These are phyloP conservation scores for Begonia peltatifolia DNA, from an alignment of 306 rosid genomes.

Conservation along the genomic window DNA sequence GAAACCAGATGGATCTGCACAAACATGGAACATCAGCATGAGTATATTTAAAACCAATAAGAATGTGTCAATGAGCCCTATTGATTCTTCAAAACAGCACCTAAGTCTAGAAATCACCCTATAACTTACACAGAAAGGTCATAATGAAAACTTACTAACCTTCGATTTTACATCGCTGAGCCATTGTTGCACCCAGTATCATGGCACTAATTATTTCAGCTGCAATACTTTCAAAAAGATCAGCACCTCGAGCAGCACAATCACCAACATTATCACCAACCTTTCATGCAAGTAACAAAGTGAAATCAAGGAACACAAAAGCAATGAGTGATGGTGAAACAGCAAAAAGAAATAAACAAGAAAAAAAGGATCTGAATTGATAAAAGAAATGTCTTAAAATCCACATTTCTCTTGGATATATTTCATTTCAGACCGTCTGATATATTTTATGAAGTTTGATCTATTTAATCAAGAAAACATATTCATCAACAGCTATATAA, in stretches of 20 bases:
- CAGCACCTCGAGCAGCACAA: slow-evolving; percentile 99
- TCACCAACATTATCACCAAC: slow-evolving; percentile 99
- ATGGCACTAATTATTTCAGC: slow-evolving; percentile 99
- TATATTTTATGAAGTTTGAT: too few relatives aligned
- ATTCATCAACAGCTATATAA: too few relatives aligned
- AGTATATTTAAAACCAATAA: slow-evolving; percentile 10
- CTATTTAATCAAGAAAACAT: too few relatives aligned
- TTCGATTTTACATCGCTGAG: slow-evolving; percentile 82
- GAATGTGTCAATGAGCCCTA: not conserved
- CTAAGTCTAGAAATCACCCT: not conserved
- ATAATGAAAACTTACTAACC: slow-evolving; percentile 20
- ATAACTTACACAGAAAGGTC: not conserved
- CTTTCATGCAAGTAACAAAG: slow-evolving; percentile 18
- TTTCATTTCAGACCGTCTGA: too few relatives aligned
- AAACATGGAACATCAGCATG: slow-evolving; percentile 15
- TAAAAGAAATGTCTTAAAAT: too few relatives aligned
- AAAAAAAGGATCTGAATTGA: too few relatives aligned
- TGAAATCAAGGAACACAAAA: not conserved
- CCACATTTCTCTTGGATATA: too few relatives aligned
- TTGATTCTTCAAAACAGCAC: slow-evolving; percentile 6
- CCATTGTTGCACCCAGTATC: slow-evolving; percentile 99
- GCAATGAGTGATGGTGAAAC: too few relatives aligned
- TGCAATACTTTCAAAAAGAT: slow-evolving; percentile 97
- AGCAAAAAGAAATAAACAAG: too few relatives aligned
- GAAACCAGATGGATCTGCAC: slow-evolving; percentile 95